A percentile compares a stretch with the other conserved stretches of the same genome.
These are phyloP conservation scores for Dryadomyces quercus-mongolicae DNA, from an alignment of 2,329 filamentous ascomycete species.

Conservation along the genomic window DNA sequence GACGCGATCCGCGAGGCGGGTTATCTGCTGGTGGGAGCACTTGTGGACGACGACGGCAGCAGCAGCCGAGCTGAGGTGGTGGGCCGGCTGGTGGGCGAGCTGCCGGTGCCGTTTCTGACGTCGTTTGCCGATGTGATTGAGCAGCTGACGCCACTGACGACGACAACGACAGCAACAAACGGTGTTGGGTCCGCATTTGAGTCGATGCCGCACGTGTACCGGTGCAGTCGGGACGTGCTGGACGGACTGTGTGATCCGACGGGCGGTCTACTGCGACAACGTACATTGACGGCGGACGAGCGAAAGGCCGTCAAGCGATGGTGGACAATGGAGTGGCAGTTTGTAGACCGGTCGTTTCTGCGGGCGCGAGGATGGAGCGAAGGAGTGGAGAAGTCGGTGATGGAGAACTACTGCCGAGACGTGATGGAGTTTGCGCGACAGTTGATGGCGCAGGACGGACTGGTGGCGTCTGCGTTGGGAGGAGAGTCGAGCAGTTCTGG, in stretches of 20 bases:
- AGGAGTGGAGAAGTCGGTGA: slow-evolving; percentile 53
- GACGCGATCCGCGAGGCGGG: slow-evolving; percentile 67
- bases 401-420: slow-evolving; percentile 90
- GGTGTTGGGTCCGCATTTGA: slow-evolving; percentile 32
- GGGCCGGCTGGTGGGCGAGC: slow-evolving; percentile 30
- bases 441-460: slow-evolving; percentile 72
- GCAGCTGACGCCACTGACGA: slow-evolving; percentile 22
- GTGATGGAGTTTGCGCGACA: slow-evolving; percentile 88
- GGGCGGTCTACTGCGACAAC: slow-evolving; percentile 42
- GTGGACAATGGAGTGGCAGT: slow-evolving; percentile 78
- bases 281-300: slow-evolving; percentile 46
- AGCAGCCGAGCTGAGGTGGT: slow-evolving; percentile 34
- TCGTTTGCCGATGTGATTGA: slow-evolving; percentile 31
- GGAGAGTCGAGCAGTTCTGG: slow-evolving; percentile 1
- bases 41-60: slow-evolving; percentile 42
- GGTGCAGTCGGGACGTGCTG: slow-evolving; percentile 44
- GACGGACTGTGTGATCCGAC: slow-evolving; percentile 43
- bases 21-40: slow-evolving; percentile 69
- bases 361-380: slow-evolving; percentile 77
- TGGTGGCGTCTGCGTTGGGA: slow-evolving; percentile 61
- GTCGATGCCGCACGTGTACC: slow-evolving; percentile 44
- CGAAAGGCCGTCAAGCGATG: slow-evolving; percentile 57
- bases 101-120: slow-evolving; percentile 30
- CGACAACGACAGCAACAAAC: neutral
- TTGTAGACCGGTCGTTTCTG: slow-evolving; percentile 67